These are phyloP conservation scores for Diaporthe sp. DNA, from an alignment of 2,329 filamentous ascomycete genomes.

Conservation along the genomic window DNA sequence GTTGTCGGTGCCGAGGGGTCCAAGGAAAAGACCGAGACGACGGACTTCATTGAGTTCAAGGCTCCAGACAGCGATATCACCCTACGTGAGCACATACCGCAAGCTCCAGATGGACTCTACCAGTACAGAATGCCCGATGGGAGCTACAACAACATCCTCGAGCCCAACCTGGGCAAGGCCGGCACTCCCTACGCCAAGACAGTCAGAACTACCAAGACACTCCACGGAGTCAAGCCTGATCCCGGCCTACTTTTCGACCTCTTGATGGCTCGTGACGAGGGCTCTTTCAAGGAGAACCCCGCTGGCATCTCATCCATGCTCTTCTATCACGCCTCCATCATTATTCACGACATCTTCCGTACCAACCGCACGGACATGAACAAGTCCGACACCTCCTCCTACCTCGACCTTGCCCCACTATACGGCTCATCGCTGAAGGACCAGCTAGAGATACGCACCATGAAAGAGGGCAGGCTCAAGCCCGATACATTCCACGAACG, in stretches of 20 bases:
- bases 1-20: constrained; percentile 47
- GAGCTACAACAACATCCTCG: constrained; percentile 62
- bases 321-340: constrained; percentile 66
- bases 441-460: constrained; percentile 62
- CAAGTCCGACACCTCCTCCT: constrained; percentile 76
- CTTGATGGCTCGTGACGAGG: constrained; percentile 64
- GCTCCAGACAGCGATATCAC: constrained; percentile 38
- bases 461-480: constrained; percentile 65
- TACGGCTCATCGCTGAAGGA: constrained; percentile 76
- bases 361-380: constrained; percentile 72
- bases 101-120: constrained; percentile 49
- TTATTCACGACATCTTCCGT: constrained; percentile 71
- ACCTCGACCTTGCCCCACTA: constrained; percentile 78
- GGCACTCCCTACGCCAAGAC: constrained; percentile 75
- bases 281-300: constrained; percentile 8
- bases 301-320: constrained; percentile 27
- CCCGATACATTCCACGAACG: constrained; percentile 77
- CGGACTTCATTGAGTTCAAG: constrained; percentile 52
- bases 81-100: constrained; percentile 46
- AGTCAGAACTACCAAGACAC: constrained; percentile 47
- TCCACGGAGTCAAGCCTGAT: constrained; percentile 66
- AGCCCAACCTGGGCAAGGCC: constrained; percentile 74
- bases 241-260: constrained; percentile 75
- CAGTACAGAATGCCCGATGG: constrained; percentile 34
- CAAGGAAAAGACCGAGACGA: constrained; percentile 49